Evolutionary conservation across 2,329 filamentous ascomycete species (phyloP), one percentile per base, ranked within the genome.

Genomic region (Cercospora berteroae): DNA sequence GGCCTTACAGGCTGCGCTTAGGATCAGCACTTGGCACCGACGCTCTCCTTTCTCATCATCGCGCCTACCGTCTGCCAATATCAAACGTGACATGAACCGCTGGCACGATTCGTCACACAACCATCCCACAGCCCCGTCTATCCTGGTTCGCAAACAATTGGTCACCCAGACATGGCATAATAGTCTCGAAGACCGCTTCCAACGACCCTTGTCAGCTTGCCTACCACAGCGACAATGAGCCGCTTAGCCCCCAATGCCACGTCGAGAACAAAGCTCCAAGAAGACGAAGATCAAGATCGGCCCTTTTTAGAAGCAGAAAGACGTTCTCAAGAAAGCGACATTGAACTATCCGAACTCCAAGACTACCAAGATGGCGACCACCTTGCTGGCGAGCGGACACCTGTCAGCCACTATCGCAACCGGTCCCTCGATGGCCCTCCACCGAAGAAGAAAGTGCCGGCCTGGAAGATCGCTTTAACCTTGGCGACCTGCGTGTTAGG

Each of bases 401-500:
- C 72, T 29, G 55, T 63, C 29, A 63, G 60, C 57, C 70, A 69
- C 57, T 71, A 69, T 57, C 63, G 67, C 7, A 48, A 66, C 42
- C 62, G 64, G 57, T 66, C 64, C 44, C 60, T 67, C 18, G 60
- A 63, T 44, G 61, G 64, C 36, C 36, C 62, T 25, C 62, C 58
- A 12, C 67, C 63, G 16, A 64, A 64, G 48, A 71, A 71, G 61
- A 52, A 63, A 31, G 68, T 72, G 5, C 66, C 69, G 13, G 65
- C 59, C 31, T 60, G 69, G 18, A 63, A 68, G 36, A 73, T 77
- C 23, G 74, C 67, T 0, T 23, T 70, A 12, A 71, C 74, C 4
- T 68, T 77, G 29, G 23, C 69, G 2, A 56, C 73, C 20, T 75
- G 74, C 27, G 75, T 78, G 5, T 39, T 73, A 6, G 75, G 76